Evolutionary conservation across 352 stramenopile species (phyloP), one percentile per base, ranked within the genome.

Genomic region (Globisporangium mamillatum): DNA sequence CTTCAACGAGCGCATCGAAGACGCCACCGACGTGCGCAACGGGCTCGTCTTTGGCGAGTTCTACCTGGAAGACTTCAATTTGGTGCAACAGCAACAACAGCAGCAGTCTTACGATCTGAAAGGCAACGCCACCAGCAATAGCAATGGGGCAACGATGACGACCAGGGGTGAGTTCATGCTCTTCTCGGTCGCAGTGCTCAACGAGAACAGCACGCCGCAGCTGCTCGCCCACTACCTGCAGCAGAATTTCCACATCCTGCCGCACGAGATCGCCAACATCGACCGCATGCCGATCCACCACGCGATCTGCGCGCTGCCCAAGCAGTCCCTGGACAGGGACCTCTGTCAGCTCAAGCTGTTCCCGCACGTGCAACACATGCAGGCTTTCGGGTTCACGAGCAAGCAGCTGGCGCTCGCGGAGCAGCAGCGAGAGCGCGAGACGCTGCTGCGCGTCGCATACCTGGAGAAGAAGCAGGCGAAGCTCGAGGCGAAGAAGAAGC

Each of bases 1-100:
- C 55, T 62, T 94, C 20, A 75, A 91, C 63, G 84, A 93, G 62
- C 69, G 75, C 6, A 72, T 93, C 27, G 78, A 82, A 67, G 67
- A 66, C n/a, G 84, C 81, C 32, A 92, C 84, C 0, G 82, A 92
- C 46, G 82, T 80, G 34, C 75, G 70, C 6, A 83, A 82, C n/a
- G 84, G 83, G 1, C 65, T 92, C n/a, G 75, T 88, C 20, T 86
- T 86, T 52, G 87, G 86, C 24, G 76, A 88, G 20, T 76, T 93
- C 46, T 69, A 82, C 4, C 67, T 95, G 12, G 68, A 90, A 65
- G 87, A 95, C 60, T 93, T 93, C 54, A 76, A 91, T 8, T 58
- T 93, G 12, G 9, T 48, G 16, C 55, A 32, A 14, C 12, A 38
- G 12, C 41, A 50, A 9, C 41, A 54, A n/a, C 41, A 54, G 20